Evolutionary conservation across 257 asterid genomes (phyloP), one percentile per base, ranked within the genome.

Genomic region (Ajuga chamaepitys): DNA sequence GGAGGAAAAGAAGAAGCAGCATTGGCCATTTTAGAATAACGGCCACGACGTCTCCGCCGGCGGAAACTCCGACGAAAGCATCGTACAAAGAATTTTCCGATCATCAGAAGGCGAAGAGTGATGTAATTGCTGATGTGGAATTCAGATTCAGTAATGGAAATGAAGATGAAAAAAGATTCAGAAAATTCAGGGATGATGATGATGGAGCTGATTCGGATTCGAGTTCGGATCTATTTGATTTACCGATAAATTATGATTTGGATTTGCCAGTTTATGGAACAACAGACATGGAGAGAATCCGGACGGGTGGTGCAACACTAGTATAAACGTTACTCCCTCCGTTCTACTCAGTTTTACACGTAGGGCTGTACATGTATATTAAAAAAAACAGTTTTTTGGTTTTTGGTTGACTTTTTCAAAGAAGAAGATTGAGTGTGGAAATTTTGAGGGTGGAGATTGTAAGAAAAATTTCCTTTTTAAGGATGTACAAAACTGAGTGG

Each of bases 211-310:
- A 88, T 16, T 82, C 86, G 64, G 97, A 92, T 79, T 85, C 98
- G 12, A 92, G 98, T 63, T 88, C 96, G 56, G 98, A 92, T 73
- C 69, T 92, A 26, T 92, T 92, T 42, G 98, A 92, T 62, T 72
- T 92, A 18, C 97, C 89, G 16, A n/a, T n/a, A n/a, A 92, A 82
- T 56, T 70, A 81, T 70, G 90, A 79, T 54, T 74, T 70, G 46
- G 84, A 76, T 8, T 45, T 83, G 35, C 88, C 88, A 47, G 88
- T 78, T 46, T 83, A 78, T 25, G 86, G 74, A 13, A 70, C 88
- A 1, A 83, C 86, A 11, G 40, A 65, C 42, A 37, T 77, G 70
- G 80, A 66, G 48, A 64, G 76, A 45, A 75, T 83, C 76, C 77
- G 75, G 78, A n/a, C n/a, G n/a, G 57, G 75, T 22, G 53, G 58